Evolutionary conservation across 768 basidiomycete species (phyloP).

Genomic region (Neoboletus subvelutipes): DNA sequence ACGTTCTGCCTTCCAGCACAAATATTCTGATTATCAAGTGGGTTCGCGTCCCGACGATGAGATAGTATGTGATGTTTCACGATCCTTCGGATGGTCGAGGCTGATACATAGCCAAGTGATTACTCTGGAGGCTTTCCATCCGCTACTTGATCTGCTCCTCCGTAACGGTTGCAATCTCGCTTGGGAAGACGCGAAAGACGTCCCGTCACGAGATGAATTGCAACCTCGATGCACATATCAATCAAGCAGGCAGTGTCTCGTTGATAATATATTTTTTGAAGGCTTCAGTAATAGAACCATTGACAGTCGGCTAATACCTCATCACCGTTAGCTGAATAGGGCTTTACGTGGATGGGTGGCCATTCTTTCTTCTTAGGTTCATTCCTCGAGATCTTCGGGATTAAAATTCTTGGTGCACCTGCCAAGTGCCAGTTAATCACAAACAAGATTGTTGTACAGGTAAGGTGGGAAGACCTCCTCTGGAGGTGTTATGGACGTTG

Average conservation of each 20-base stretch:
- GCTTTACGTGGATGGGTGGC: no score
- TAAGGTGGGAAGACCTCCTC: no score
- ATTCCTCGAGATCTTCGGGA: no score
- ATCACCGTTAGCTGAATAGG: background rate
- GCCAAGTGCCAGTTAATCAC: no score
- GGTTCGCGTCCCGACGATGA: constrained; percentile 12
- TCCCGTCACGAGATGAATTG: constrained; percentile 4
- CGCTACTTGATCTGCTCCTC: background rate
- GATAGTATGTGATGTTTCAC: constrained; percentile 12
- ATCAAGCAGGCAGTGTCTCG: constrained; percentile 2
- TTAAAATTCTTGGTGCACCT: no score
- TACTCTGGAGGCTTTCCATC: background rate
- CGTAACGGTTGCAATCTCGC: background rate
- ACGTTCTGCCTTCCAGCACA: background rate
- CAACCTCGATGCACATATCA: constrained; percentile 4
- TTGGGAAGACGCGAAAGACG: constrained; percentile 3
- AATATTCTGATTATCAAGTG: background rate
- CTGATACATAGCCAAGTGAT: background rate
- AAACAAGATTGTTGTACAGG: no score
- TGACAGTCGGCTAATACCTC: background rate
- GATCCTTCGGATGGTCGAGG: constrained; percentile 3
- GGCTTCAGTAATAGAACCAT: background rate
- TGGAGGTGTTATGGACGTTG: no score
- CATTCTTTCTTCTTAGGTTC: no score
- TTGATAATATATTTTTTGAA: constrained; percentile 17